Evolutionary conservation across 768 basidiomycete species (phyloP).

Genomic region (Nidula microcarpa): DNA sequence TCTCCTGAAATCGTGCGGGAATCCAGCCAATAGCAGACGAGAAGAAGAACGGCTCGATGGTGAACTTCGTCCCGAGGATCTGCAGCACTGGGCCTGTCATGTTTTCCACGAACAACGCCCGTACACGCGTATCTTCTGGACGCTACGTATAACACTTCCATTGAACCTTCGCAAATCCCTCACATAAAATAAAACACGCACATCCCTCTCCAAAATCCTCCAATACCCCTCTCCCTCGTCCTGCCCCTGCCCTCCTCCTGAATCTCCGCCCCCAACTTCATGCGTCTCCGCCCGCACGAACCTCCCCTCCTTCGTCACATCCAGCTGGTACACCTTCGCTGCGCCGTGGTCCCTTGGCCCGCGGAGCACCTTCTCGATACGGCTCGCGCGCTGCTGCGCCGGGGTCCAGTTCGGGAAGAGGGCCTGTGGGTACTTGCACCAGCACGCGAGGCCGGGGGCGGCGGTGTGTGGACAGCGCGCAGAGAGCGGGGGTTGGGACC

Average conservation of each 20-base stretch:
- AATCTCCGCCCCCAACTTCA: slow-evolving; percentile 9
- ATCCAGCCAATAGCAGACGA: slow-evolving; percentile 61
- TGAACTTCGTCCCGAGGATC: slow-evolving; percentile 53
- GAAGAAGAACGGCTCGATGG: slow-evolving; percentile 64
- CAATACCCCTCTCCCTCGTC: slow-evolving; percentile 25
- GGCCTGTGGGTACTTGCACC: slow-evolving; percentile 45
- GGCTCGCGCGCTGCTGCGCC: slow-evolving; percentile 36
- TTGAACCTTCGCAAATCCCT: background rate
- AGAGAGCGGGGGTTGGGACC: background rate
- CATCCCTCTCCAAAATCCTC: slow-evolving; percentile 21
- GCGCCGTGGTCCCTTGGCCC: slow-evolving; percentile 4
- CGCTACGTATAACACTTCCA: slow-evolving; percentile 10
- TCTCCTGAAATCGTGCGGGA: slow-evolving; percentile 54
- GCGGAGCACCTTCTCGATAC: slow-evolving; percentile 25
- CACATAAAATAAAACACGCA: slow-evolving; percentile 11
- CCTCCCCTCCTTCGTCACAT: slow-evolving; percentile 31
- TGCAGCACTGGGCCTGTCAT: slow-evolving; percentile 48
- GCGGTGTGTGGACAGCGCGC: background rate
- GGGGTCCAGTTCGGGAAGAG: slow-evolving; percentile 56
- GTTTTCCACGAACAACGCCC: slow-evolving; percentile 48
- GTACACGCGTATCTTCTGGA: slow-evolving; percentile 32
- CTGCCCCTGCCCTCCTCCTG: no score
- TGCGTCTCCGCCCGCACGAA: slow-evolving; percentile 19
- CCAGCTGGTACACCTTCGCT: slow-evolving; percentile 33
- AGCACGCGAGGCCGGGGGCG: slow-evolving; percentile 9